Base-by-base conservation (phyloP, 768 basidiomycete species). In the Serendipita sp. region DNA sequence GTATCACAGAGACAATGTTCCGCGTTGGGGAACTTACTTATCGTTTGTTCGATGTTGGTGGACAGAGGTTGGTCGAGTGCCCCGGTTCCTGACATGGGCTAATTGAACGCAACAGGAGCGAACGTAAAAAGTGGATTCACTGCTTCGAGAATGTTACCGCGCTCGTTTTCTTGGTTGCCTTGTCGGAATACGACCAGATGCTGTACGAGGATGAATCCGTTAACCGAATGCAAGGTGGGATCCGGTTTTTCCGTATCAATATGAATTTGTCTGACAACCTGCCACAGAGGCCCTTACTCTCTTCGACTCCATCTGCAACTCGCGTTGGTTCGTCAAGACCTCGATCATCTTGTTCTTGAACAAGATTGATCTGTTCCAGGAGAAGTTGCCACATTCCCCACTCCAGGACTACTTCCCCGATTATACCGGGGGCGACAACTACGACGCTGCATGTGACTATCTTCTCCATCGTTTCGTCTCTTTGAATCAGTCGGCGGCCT, bases 231-330 rank as follows among this genome's bases (percentile, higher is more conserved):
- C 56, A 60, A 60, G 56, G 56, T 60, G 10, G 10, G 56, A 30
- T n/a, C 56, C 52, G 30, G 16, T 30, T 30, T 15, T 30, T 23
- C 23, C 23, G 23, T 23, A 23, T 23, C 23, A 23, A 23, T 23
- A 23, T 23, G 23, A 23, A 13, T 46, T 46, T 46, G 45, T 23
- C 23, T 23, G 23, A 23, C 23, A 23, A 23, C 23, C 23, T 23
- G 23, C 23, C 23, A 95, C 98, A 78, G 95, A 97, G 74, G 90
- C 94, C 0, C 75, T 97, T 51, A 92, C 92, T 0, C 85, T 97
- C 63, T 98, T 96, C 74, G 95, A 97, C 74, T 95, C 92, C 64
- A 96, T 97, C 78, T 94, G 92, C 78, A 97, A 97, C 71, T 94
- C 91, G 48, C 81, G 94, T 67, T 96, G 90, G 91, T 95, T 95